Evolutionary conservation across 352 stramenopile genomes (phyloP), one percentile per base, ranked within the genome.

Genomic region (Phytophthora ohioensis): DNA sequence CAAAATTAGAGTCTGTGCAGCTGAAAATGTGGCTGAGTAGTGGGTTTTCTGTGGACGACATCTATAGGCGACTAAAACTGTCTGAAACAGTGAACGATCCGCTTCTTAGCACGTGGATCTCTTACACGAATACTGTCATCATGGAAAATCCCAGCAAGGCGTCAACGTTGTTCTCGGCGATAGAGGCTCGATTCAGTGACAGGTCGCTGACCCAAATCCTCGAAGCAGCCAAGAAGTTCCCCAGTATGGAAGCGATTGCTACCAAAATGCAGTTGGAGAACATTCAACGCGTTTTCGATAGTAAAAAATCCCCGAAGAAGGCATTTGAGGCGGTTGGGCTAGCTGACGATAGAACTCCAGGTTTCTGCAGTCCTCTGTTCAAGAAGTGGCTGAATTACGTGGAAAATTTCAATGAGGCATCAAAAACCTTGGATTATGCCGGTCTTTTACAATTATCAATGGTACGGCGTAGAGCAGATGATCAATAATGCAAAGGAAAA

Each of bases 251-350:
- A 21, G 17, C 17, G 13, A 5, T 38, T 10, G 35, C 53, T 0
- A 39, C 36, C 1, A 59, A 59, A 31, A 5, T 57, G 49, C n/a
- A 57, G 15, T 15, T 10, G 32, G 34, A 57, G 49, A 57, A 45
- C 0, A 41, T 41, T 4, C 7, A 57, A 0, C 8, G 0, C 15
- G 31, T 57, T 45, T 57, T 57, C 32, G n/a, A 31, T 1, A 34
- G 8, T 2, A 15, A 9, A 3, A 8, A 30, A 46, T 38, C 17
- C 2, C 60, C 60, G 2, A 9, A 8, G 0, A 11, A 62, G 3
- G 41, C 13, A 3, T 62, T 62, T 9, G 30, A 8, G 8, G 0
- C 31, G 4, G 10, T 49, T 3, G 41, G 12, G n/a, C 39, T 60
- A 38, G 43, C 31, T 4, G 11, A 48, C 3, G 8, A 13, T 9